A percentile compares a stretch with the other conserved stretches of the same genome.
phyloP scores from a whole-genome alignment of 345 rosid species.

The Carallia pectinifolia region DNA sequence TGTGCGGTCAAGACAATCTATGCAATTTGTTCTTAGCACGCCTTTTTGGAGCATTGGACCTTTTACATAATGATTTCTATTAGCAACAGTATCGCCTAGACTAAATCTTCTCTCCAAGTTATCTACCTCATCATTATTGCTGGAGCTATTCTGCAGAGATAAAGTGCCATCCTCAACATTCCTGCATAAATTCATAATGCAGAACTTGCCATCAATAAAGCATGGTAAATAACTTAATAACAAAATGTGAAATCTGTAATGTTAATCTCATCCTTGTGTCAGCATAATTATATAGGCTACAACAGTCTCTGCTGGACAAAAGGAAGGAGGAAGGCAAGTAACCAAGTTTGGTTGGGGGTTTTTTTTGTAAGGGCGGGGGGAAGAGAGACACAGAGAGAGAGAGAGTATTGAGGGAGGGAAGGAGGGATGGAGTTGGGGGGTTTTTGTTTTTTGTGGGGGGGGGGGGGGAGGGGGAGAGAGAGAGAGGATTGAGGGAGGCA shows the following conservation, averaged over 20 bases:
- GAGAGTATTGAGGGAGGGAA: too few relatives aligned
- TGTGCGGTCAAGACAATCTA: slow-evolving; percentile 98
- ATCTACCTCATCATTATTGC: neutral
- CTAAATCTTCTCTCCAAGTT: neutral
- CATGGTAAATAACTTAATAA: neutral
- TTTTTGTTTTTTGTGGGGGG: too few relatives aligned
- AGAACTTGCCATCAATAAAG: neutral
- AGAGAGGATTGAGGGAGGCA: too few relatives aligned
- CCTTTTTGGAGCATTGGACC: slow-evolving; percentile 70
- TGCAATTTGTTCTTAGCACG: slow-evolving; percentile 95
- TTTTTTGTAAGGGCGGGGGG: too few relatives aligned
- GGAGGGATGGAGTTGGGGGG: too few relatives aligned
- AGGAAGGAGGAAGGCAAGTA: too few relatives aligned
- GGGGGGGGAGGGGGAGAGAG: too few relatives aligned
- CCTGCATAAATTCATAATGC: neutral
- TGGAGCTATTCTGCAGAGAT: neutral
- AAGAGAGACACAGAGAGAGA: too few relatives aligned
- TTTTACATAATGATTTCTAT: neutral
- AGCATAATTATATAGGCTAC: neutral
- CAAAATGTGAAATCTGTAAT: neutral
- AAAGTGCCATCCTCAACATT: neutral
- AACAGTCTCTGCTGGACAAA: too few relatives aligned
- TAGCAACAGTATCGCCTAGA: neutral
- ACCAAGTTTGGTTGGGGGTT: too few relatives aligned
- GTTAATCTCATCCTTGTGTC: neutral